phyloP scores from a whole-genome alignment of 1,284 basidiomycete genomes.

The Apiotrichum montevideense region DNA sequence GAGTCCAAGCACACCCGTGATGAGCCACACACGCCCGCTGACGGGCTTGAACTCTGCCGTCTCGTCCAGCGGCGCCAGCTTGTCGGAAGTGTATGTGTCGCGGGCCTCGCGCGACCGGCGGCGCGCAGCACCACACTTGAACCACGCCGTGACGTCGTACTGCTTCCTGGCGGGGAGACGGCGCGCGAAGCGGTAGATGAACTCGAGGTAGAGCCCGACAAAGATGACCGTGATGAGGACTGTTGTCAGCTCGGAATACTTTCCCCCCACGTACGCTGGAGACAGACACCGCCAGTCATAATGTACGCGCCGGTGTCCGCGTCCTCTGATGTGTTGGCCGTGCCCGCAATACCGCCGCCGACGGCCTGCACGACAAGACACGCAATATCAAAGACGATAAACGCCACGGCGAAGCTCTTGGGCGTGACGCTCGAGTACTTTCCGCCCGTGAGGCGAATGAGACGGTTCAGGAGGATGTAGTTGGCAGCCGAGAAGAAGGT shows the following conservation, averaged over 20 bases:
- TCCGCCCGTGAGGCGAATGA: conserved; percentile 6
- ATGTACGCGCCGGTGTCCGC: conserved; percentile 30
- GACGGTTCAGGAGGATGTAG: conserved; percentile 35
- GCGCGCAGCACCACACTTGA: conserved; percentile 2
- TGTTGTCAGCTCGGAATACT: background rate
- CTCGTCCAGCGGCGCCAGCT: too few relatives aligned
- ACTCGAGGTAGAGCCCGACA: conserved; percentile 27
- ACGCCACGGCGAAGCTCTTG: conserved; percentile 29
- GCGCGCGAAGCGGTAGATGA: conserved; percentile 22
- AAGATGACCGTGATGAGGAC: conserved; percentile 38
- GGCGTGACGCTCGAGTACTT: conserved; percentile 25
- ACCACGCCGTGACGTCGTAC: conserved; percentile 16
- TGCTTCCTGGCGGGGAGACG: conserved; percentile 20
- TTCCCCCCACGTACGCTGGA: conserved; percentile 18
- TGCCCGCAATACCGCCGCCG: conserved; percentile 36
- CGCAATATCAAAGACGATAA: conserved; percentile 35
- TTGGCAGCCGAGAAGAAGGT: conserved; percentile 36
- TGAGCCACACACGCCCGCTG: conserved; percentile 1
- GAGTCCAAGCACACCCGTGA: conserved; percentile 17
- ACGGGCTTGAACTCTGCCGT: background rate
- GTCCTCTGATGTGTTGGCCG: conserved; percentile 15
- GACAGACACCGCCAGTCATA: conserved; percentile 31
- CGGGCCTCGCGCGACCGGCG: background rate
- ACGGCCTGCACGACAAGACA: conserved; percentile 40
- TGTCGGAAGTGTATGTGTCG: too few relatives aligned